phyloP scores from a whole-genome alignment of 106 monocot species.

The Dendrobium huoshanense region DNA sequence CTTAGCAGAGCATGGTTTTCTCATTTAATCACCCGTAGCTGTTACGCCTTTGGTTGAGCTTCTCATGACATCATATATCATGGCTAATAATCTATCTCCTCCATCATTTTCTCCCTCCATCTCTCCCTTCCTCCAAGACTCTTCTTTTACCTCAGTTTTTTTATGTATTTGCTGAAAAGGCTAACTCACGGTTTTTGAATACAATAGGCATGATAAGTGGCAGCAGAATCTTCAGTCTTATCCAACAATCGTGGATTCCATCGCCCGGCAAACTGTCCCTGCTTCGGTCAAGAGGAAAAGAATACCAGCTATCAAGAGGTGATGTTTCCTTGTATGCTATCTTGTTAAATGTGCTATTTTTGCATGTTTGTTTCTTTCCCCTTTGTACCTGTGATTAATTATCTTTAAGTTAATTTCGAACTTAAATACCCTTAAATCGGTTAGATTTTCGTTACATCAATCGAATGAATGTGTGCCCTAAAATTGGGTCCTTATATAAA shows the following conservation, averaged over 20 bases:
- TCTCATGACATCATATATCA: not conserved
- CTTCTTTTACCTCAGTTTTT: not conserved
- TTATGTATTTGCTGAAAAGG: not conserved
- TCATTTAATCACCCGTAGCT: not conserved
- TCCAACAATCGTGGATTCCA: constrained; percentile 1
- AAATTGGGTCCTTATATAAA: not conserved
- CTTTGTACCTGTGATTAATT: not conserved
- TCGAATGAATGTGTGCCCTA: not conserved
- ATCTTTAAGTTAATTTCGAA: not conserved
- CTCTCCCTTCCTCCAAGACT: not conserved
- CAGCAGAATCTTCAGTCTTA: not conserved
- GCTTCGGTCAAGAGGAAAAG: not conserved
- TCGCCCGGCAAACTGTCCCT: not conserved
- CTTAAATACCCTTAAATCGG: not conserved
- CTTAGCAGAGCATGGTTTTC: too few relatives aligned
- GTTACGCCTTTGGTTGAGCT: not conserved
- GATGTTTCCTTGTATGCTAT: not conserved
- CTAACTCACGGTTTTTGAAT: not conserved
- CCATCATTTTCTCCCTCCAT: not conserved
- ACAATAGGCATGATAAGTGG: not conserved
- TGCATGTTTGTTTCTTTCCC: not conserved
- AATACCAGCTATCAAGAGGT: constrained; percentile 2
- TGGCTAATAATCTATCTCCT: too few relatives aligned
- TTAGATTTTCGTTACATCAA: not conserved
- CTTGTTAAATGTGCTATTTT: not conserved